A percentile compares a stretch with the other conserved stretches of the same genome.
phyloP scores from a whole-genome alignment of 2,329 filamentous ascomycete genomes.

The Cladophialophora bantiana region DNA sequence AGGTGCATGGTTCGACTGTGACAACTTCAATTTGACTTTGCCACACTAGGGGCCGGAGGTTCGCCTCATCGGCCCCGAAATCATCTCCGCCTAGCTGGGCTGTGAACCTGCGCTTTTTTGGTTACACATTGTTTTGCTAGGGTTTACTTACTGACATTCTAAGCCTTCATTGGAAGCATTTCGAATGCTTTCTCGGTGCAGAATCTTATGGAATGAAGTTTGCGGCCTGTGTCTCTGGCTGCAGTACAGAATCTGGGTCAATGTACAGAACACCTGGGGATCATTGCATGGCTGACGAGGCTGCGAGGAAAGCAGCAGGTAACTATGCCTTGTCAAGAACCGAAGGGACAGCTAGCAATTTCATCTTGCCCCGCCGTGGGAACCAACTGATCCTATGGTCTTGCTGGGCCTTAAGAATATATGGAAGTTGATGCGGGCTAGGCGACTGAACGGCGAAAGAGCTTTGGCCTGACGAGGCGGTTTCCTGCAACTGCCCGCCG shows the following conservation, averaged over 20 bases:
- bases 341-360: not conserved
- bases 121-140: not conserved
- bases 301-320: not conserved
- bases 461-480: not conserved
- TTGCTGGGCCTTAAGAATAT: not conserved
- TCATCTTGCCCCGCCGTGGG: not conserved
- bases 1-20: not conserved
- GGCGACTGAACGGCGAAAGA: not conserved
- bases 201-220: not conserved
- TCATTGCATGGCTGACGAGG: not conserved
- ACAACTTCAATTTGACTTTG: not conserved
- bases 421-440: not conserved
- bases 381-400: not conserved
- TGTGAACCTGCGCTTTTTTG: not conserved
- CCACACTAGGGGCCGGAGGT: not conserved
- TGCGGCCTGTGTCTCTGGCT: not conserved
- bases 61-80: not conserved
- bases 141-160: not conserved
- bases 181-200: not conserved
- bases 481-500: not conserved
- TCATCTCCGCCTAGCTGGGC: not conserved
- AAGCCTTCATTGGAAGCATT: not conserved
- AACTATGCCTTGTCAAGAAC: not conserved
- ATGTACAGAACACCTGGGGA: not conserved
- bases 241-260: not conserved